Conservation (phyloP, 116 monocot species). For the Thalassia testudinum region DNA sequence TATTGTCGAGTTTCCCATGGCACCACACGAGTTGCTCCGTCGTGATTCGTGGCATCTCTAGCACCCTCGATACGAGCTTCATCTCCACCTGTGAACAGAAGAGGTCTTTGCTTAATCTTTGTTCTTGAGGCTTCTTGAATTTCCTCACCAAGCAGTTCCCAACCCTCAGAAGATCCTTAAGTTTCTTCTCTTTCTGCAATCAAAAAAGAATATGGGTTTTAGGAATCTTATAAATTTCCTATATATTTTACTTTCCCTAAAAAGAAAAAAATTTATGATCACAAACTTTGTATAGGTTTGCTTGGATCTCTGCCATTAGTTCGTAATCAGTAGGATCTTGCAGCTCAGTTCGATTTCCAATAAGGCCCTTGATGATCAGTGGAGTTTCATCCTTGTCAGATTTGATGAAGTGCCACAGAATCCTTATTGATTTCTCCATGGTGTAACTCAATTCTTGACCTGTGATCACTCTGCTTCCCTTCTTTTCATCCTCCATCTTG, state of each 20-base stretch:
- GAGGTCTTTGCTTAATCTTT: slow-evolving; percentile 38
- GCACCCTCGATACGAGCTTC: slow-evolving; percentile 58
- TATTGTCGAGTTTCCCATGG: slow-evolving; percentile 52
- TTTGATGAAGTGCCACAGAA: slow-evolving; percentile 79
- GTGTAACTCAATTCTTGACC: slow-evolving; percentile 44
- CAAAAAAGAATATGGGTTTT: not conserved
- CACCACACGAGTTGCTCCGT: slow-evolving; percentile 85
- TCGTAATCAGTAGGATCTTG: slow-evolving; percentile 43
- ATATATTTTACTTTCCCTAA: not conserved
- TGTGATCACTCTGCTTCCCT: slow-evolving; percentile 18
- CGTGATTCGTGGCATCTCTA: slow-evolving; percentile 57
- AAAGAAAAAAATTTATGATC: not conserved
- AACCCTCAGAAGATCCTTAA: slow-evolving; percentile 53
- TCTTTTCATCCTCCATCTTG: slow-evolving; percentile 28
- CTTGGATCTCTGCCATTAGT: slow-evolving; percentile 8
- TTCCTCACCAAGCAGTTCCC: slow-evolving; percentile 82
- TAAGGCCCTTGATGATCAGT: slow-evolving; percentile 28
- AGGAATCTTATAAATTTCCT: not conserved
- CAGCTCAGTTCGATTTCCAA: slow-evolving; percentile 30
- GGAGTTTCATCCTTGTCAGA: slow-evolving; percentile 60
- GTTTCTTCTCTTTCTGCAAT: slow-evolving; percentile 72
- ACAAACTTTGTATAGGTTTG: slow-evolving; percentile 17
- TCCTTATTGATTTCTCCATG: slow-evolving; percentile 50
- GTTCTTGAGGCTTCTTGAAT: slow-evolving; percentile 59
- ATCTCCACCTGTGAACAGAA: slow-evolving; percentile 87